Conservation (phyloP, 768 basidiomycete genomes). For the Nidularia sp. region DNA sequence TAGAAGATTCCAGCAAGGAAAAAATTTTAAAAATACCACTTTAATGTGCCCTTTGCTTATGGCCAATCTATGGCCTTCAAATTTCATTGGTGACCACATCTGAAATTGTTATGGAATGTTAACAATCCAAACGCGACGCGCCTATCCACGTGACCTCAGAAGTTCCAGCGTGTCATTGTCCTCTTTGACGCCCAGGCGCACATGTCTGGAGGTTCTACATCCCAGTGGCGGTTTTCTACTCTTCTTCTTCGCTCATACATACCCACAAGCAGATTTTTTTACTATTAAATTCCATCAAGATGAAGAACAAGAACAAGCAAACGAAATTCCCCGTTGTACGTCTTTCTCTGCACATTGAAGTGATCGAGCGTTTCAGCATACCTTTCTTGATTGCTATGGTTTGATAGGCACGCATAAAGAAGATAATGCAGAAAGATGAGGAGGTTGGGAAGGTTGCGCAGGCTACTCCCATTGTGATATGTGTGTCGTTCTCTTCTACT, state of each 20-base stretch:
- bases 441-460: conserved; percentile 98
- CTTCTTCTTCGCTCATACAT: not conserved
- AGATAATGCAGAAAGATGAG: conserved; percentile 99
- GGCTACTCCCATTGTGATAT: conserved; percentile 94
- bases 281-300: conserved; percentile 15
- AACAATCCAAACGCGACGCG: not conserved
- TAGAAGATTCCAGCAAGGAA: no score
- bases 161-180: no score
- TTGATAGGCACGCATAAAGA: conserved; percentile 90
- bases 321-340: conserved; percentile 90
- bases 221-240: not conserved
- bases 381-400: not conserved
- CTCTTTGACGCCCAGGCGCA: no score
- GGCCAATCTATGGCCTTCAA: no score
- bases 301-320: conserved; percentile 91
- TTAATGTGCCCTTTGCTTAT: no score
- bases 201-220: no score
- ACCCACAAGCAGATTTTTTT: not conserved
- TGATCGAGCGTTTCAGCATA: not conserved
- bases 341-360: conserved; percentile 2
- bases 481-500: conserved; percentile 43
- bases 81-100: no score
- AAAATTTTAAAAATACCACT: no score
- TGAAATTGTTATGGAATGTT: not conserved
- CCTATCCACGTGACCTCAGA: not conserved